These are phyloP conservation scores for Aspergillus leporis DNA, from an alignment of 495 filamentous ascomycete genomes.

Conservation along the genomic window DNA sequence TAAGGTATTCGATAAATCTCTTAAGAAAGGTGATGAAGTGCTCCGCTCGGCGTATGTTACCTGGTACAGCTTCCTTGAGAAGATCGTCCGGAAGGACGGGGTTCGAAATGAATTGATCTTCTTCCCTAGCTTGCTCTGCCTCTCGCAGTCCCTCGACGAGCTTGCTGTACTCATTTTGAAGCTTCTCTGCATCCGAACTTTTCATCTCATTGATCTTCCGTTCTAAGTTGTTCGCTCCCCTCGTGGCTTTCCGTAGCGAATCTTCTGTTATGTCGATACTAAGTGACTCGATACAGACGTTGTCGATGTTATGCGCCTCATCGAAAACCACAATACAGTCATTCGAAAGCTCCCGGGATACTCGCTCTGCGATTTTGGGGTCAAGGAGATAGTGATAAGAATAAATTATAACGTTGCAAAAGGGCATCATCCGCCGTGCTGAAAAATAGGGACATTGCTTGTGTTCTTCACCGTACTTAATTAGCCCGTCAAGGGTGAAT, in stretches of 20 bases:
- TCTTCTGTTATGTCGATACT: conserved; percentile 97
- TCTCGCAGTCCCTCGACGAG: conserved; percentile 90
- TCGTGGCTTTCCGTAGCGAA: conserved; percentile 81
- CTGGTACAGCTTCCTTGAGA: conserved; percentile 84
- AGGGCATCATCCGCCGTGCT: conserved; percentile 95
- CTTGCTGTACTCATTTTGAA: conserved; percentile 94
- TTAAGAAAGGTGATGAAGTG: conserved; percentile 96
- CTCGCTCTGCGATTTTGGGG: conserved; percentile 95
- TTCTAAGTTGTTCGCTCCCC: conserved; percentile 88
- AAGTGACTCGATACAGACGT: conserved; percentile 97
- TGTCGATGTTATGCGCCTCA: conserved; percentile 99
- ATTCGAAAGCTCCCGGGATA: conserved; percentile 94
- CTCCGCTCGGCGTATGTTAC: conserved; percentile 94
- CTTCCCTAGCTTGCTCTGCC: conserved; percentile 82
- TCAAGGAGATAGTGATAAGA: conserved; percentile 98
- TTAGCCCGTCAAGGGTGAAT: conserved; percentile 88
- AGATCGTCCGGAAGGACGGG: conserved; percentile 52
- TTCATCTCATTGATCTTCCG: conserved; percentile 91
- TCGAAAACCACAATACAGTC: conserved; percentile 99
- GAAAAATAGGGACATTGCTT: conserved; percentile 99
- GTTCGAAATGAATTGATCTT: conserved; percentile 97
- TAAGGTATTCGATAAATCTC: conserved; percentile 96
- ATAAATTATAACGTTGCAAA: conserved; percentile 99
- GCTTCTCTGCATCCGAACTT: conserved; percentile 82
- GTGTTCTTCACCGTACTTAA: conserved; percentile 87